Evolutionary conservation across 2,329 filamentous ascomycete genomes (phyloP).

Genomic region (Aspergillus phoenicis): DNA sequence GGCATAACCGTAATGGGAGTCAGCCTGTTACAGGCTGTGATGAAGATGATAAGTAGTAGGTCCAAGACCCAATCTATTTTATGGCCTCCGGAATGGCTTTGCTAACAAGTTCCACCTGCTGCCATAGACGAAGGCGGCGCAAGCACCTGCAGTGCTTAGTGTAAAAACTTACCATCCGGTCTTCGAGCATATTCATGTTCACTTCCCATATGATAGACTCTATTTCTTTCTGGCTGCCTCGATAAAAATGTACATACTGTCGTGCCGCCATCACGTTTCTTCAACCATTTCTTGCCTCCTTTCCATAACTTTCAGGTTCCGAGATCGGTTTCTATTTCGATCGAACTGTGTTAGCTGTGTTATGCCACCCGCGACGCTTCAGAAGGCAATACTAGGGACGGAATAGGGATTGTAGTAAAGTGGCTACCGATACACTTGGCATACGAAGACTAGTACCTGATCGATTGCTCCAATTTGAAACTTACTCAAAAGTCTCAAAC

Average conservation of each 20-base stretch:
- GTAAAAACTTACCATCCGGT: neutral
- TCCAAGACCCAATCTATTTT: conserved; percentile 2
- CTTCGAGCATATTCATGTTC: conserved; percentile 1
- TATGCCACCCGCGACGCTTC: too few species aligned
- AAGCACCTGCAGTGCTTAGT: conserved; percentile 33
- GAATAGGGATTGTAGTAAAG: too few species aligned
- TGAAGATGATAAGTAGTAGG: conserved; percentile 62
- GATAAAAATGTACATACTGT: conserved; percentile 2
- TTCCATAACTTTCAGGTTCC: neutral
- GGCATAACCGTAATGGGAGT: conserved; percentile 79
- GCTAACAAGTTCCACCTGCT: conserved; percentile 15
- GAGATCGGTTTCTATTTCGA: too few species aligned
- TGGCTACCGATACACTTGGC: too few species aligned
- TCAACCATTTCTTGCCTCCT: neutral
- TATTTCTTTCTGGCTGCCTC: neutral
- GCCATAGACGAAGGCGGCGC: conserved; percentile 38
- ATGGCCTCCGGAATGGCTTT: neutral
- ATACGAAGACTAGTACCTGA: too few species aligned
- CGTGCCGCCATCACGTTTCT: neutral
- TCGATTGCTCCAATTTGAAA: too few species aligned
- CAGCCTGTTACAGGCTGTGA: conserved; percentile 71
- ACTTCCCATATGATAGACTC: conserved; percentile 16
- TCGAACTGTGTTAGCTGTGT: too few species aligned
- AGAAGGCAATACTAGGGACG: too few species aligned
- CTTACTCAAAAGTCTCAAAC: neutral